Base-by-base conservation (phyloP, 352 stramenopile genomes). In the Pythium brassicae region DNA sequence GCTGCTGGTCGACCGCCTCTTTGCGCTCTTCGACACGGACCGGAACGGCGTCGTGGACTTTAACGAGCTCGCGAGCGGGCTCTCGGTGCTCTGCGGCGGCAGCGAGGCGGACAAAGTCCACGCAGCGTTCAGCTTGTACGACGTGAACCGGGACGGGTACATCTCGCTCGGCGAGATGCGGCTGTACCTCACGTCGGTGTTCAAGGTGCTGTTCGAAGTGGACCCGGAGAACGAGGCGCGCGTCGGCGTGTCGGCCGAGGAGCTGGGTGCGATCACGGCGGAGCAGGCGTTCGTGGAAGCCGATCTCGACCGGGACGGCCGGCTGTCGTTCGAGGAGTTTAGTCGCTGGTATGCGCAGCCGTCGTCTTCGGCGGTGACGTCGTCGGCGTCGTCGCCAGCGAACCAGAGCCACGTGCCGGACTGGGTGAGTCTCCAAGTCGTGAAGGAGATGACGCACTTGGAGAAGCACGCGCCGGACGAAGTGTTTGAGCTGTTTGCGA, bases 401-500 rank as follows among this genome's bases (percentile, higher is more conserved):
- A 63, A 56, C 43, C 55, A 71, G 42, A 65, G 43, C 17, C 63
- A 69, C 22, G 60, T 78, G 1, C 68, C 66, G 9, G 68, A 89
- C 12, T 92, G 82, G 79, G 72, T 95, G 39, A 89, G 67, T 64
- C 61, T 96, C 20, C 59, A 89, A 53, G 67, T 87, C 12, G 84
- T 95, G 23, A 89, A 90, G 55, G 68, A 92, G 63, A 89, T 95
- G 69, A 96, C 86, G 1, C 82, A 89, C 34, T 50, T 95, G 40
- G 78, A 90, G 26, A 87, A 91, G 55, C 90, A 89, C 58, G 69
- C 83, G 4, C 79, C 86, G 0, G 72, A 86, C 27, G 83, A 93
- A 62, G 83, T 96, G 17, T 96, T 96, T 59, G 85, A 92, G 57
- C 73, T 93, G 10, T 92, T 96, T 67, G 86, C 86, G 14, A 86